Evolutionary conservation across 2,329 filamentous ascomycete genomes (phyloP), one percentile per base, ranked within the genome.

Genomic region (Ampelomyces quisqualis): DNA sequence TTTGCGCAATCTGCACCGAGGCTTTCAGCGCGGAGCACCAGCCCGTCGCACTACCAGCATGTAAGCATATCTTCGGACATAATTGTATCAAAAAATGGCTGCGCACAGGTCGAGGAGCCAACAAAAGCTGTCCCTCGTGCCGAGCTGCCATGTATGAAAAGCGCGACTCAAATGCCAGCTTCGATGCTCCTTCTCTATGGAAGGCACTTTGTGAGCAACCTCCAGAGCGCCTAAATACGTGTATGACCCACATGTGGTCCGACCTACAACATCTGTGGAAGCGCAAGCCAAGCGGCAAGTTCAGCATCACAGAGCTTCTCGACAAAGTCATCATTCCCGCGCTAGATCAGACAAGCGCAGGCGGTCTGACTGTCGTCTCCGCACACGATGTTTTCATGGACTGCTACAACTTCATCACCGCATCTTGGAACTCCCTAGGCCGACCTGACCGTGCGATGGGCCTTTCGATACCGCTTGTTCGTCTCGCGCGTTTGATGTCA

Each of bases 1-100:
- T 34, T 7, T 66, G 62, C 34, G 40, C 48, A 7, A 53, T 66
- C 14, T 66, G 62, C 33, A 60, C 49, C 6, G 58, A 63, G 9
- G 31, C 43, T 9, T 65, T 64, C 34, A 52, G 52, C 22, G 41
- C 43, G 1, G 39, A 39, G 2, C 59, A 64, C 15, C 46, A 52
- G 11, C 63, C 62, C 2, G 60, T 64, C n/a, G 48, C 57, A 2
- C 50, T 67, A 6, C 48, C 50, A 3, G 22, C 9, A 8, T 67
- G 63, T 42, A 51, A 53, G 22, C 63, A 67, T 21, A 60, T 65
- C 11, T 63, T 67, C 35, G 62, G 62, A 7, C 45, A 64, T 24
- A 29, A 39, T 7, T 67, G 63, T 40, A 60, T 67, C 21, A 45
- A 42, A 22, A 54, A 34, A 26, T 67, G 63, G 63, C 33, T 65